These are phyloP conservation scores for Penicillium polonicum DNA, from an alignment of 2,329 filamentous ascomycete genomes.

Conservation along the genomic window DNA sequence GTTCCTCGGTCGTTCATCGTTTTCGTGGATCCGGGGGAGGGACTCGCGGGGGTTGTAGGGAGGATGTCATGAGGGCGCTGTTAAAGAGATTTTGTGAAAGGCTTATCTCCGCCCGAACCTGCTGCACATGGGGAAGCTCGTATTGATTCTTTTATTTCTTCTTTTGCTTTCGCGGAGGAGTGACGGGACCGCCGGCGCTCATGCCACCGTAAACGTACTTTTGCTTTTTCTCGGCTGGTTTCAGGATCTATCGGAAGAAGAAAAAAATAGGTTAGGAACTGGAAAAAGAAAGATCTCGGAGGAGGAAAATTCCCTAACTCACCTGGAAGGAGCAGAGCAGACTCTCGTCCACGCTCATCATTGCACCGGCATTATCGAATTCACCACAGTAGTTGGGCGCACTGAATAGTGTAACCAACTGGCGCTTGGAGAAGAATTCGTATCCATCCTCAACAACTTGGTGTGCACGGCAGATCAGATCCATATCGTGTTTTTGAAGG, in stretches of 20 bases:
- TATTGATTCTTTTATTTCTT: slow-evolving; percentile 68
- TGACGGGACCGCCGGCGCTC: slow-evolving; percentile 67
- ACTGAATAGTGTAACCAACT: slow-evolving; percentile 95
- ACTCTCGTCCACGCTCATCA: slow-evolving; percentile 99
- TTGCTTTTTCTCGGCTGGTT: slow-evolving; percentile 99
- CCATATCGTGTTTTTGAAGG: slow-evolving; percentile 99
- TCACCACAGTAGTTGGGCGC: slow-evolving; percentile 99
- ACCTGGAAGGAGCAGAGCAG: slow-evolving; percentile 99
- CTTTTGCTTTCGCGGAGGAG: slow-evolving; percentile 69
- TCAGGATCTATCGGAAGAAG: slow-evolving; percentile 70
- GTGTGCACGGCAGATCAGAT: slow-evolving; percentile 96
- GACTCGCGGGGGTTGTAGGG: slow-evolving; percentile 22
- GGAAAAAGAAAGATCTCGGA: background rate
- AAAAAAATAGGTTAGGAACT: slow-evolving; percentile 15
- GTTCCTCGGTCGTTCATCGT: slow-evolving; percentile 29
- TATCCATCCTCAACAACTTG: slow-evolving; percentile 99
- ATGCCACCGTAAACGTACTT: slow-evolving; percentile 88
- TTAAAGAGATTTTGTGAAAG: slow-evolving; percentile 31
- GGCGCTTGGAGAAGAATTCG: slow-evolving; percentile 98
- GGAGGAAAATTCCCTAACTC: slow-evolving; percentile 24
- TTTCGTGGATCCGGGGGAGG: slow-evolving; percentile 23
- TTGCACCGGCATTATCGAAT: slow-evolving; percentile 98
- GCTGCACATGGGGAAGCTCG: slow-evolving; percentile 71
- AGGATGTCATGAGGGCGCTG: slow-evolving; percentile 29
- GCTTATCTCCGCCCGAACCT: slow-evolving; percentile 94